Evolutionary conservation across 495 filamentous ascomycete genomes (phyloP).

Genomic region (Penicillium longicatenatum): DNA sequence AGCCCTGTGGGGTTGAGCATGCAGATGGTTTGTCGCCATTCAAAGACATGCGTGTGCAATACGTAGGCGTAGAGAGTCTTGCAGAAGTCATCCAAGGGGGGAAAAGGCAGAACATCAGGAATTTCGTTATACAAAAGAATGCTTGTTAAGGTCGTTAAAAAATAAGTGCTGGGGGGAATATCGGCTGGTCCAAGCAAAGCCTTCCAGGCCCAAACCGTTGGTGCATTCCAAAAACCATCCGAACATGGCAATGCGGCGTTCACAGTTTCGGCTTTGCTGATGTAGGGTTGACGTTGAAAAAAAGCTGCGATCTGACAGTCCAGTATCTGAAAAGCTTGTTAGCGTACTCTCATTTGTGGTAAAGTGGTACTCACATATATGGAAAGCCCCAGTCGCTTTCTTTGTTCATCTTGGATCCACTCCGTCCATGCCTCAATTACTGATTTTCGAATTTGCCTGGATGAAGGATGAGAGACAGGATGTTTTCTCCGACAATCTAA

Average conservation of each 20-base stretch:
- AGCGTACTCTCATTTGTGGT: neutral
- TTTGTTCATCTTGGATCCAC: conserved; percentile 26
- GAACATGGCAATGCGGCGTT: conserved; percentile 28
- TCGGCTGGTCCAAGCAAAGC: conserved; percentile 19
- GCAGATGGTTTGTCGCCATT: conserved; percentile 26
- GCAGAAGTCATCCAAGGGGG: conserved; percentile 23
- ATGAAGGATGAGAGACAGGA: too few relatives aligned
- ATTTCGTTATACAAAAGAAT: conserved; percentile 16
- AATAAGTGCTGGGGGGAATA: conserved; percentile 24
- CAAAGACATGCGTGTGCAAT: conserved; percentile 29
- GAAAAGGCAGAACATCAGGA: conserved; percentile 8
- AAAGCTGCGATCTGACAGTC: conserved; percentile 28
- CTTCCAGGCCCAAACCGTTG: conserved; percentile 23
- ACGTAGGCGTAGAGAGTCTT: conserved; percentile 30
- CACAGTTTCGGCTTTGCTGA: conserved; percentile 28
- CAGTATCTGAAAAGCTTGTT: conserved; percentile 18
- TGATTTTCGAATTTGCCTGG: too few relatives aligned
- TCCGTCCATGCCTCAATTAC: conserved; percentile 21
- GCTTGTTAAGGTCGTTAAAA: conserved; percentile 23
- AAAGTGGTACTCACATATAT: conserved; percentile 23
- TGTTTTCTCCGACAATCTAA: conserved; percentile 26
- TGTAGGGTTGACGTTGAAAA: conserved; percentile 29
- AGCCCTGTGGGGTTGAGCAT: conserved; percentile 8
- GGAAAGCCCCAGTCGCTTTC: conserved; percentile 28
- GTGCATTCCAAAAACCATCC: conserved; percentile 20